Evolutionary conservation across 306 rosid genomes (phyloP).

Genomic region (Cucumis hystrix): DNA sequence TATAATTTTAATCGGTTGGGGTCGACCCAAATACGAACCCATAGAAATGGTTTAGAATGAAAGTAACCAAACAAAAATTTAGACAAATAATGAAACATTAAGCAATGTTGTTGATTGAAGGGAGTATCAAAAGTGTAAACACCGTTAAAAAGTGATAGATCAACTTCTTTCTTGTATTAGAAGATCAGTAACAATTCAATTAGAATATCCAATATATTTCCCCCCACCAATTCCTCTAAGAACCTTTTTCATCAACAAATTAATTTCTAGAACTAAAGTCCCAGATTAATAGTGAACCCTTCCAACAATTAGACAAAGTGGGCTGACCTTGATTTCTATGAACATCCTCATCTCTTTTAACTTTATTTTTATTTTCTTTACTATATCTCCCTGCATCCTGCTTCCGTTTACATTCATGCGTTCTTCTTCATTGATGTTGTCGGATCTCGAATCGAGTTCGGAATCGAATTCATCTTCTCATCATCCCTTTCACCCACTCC

Average conservation of each 20-base stretch:
- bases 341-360: neutral
- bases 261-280: neutral
- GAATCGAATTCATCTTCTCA: slow-evolving; percentile 9
- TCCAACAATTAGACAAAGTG: neutral
- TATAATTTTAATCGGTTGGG: neutral
- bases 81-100: neutral
- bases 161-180: neutral
- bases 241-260: neutral
- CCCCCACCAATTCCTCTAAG: neutral
- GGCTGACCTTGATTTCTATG: neutral
- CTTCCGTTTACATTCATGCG: neutral
- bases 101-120: neutral
- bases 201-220: neutral
- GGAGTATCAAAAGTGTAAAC: neutral
- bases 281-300: neutral
- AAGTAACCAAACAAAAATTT: neutral
- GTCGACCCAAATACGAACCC: too few relatives aligned
- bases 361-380: neutral
- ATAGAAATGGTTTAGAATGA: too few relatives aligned
- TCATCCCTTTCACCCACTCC: neutral
- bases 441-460: neutral
- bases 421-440: neutral
- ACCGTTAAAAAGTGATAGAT: neutral
- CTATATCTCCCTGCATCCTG: neutral
- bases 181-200: neutral